These are phyloP conservation scores for Colletotrichum destructivum DNA, from an alignment of 2,329 filamentous ascomycete genomes.

Conservation along the genomic window DNA sequence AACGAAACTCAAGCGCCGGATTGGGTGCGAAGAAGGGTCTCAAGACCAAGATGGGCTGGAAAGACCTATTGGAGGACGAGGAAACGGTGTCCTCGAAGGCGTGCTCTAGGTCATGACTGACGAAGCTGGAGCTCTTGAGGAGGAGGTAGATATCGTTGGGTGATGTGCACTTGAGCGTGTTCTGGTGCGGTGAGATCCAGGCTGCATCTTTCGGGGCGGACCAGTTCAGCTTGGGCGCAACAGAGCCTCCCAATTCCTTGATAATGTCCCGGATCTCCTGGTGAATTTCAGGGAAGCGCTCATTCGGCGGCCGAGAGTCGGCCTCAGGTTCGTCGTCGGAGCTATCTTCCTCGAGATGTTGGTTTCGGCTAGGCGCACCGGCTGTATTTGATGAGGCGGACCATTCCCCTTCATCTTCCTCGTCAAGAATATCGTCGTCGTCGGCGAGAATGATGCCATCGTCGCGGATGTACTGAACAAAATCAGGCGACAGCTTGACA, in stretches of 20 bases:
- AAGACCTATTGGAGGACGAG: slow-evolving; percentile 52
- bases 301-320: slow-evolving; percentile 62
- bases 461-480: slow-evolving; percentile 89
- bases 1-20: slow-evolving; percentile 93
- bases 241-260: slow-evolving; percentile 84
- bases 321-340: slow-evolving; percentile 66
- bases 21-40: slow-evolving; percentile 91
- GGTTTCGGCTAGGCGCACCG: slow-evolving; percentile 44
- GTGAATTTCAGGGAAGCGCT: slow-evolving; percentile 81
- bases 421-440: slow-evolving; percentile 69
- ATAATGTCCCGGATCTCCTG: slow-evolving; percentile 83
- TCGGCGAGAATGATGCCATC: slow-evolving; percentile 93
- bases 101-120: slow-evolving; percentile 94
- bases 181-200: slow-evolving; percentile 87
- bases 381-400: slow-evolving; percentile 47
- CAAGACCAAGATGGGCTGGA: slow-evolving; percentile 86
- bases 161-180: slow-evolving; percentile 90
- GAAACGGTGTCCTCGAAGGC: slow-evolving; percentile 84
- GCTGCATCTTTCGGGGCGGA: slow-evolving; percentile 96
- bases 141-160: slow-evolving; percentile 95
- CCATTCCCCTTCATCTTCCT: slow-evolving; percentile 70
- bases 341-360: slow-evolving; percentile 56
- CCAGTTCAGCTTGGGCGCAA: slow-evolving; percentile 97
- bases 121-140: slow-evolving; percentile 93
- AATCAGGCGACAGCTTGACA: slow-evolving; percentile 81